Evolutionary conservation across 768 basidiomycete genomes (phyloP), one percentile per base, ranked within the genome.

Genomic region (Rhodotorula paludigena): DNA sequence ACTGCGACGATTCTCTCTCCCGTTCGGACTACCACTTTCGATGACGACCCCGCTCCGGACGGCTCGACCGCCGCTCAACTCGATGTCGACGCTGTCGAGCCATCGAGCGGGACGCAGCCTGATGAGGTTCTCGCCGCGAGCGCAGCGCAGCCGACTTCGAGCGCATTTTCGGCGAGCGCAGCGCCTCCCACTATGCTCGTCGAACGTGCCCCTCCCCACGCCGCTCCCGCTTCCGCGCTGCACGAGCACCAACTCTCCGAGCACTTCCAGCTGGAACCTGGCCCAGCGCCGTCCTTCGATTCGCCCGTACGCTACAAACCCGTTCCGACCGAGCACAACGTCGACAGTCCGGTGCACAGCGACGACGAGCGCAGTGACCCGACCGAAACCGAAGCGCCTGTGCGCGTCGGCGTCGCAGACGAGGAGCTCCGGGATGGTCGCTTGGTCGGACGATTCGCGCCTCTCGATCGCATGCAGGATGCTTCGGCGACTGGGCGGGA

Each of bases 301-400:
- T 49, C 47, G 21, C 45, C n/a, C 9, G 36, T 61, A 15, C 35
- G 51, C 38, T 33, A 60, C 5, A 52, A 52, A 1, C 35, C 47
- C 33, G 35, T 33, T 1, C 36, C 23, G 6, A 15, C 38, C 11
- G n/a, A n/a, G 36, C 54, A 55, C 38, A 25, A 11, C 21, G n/a
- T 55, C 38, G 38, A 55, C 54, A 55, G 54, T 18, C 54, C 54
- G 7, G 54, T 41, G 10, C 38, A 38, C 35, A 52, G 47, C 52
- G 49, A 60, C 16, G 35, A 49, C 48, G 54, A 36, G 3, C 35
- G 16, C 52, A 32, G 7, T 23, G 54, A 57, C 14, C 32, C 32
- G 14, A 41, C 30, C 9, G 38, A 45, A 2, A 23, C 7, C 11
- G 49, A 32, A 11, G 15, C n/a, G 36, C 54, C 54, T 30, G 8